Evolutionary conservation across 345 rosid genomes (phyloP).

Genomic region (Firmiana major): DNA sequence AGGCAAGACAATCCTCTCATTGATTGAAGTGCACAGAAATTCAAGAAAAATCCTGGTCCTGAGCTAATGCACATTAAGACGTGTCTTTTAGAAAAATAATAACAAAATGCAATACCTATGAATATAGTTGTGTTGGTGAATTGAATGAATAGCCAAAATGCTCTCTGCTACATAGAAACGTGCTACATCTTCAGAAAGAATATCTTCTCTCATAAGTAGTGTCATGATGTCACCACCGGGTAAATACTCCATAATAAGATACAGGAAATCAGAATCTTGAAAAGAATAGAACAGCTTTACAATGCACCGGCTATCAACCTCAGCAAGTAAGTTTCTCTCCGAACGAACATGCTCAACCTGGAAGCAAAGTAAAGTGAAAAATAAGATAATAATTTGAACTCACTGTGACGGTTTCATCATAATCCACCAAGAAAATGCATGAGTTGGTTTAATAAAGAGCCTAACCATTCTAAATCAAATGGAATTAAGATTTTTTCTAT

Average conservation of each 20-base stretch:
- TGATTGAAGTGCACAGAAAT: not conserved
- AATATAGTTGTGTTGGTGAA: conserved; percentile 80
- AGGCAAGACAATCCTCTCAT: not conserved
- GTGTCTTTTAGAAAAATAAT: not conserved
- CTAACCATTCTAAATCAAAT: not conserved
- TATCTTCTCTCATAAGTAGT: conserved; percentile 93
- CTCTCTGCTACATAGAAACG: conserved; percentile 91
- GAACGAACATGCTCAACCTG: conserved; percentile 99
- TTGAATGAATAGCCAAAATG: conserved; percentile 80
- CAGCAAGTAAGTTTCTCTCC: conserved; percentile 95
- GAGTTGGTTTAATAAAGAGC: not conserved
- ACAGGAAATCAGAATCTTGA: conserved; percentile 93
- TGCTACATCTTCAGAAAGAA: conserved; percentile 89
- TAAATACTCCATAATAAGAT: conserved; percentile 97
- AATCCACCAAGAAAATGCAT: conserved; percentile 1
- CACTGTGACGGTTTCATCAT: not conserved
- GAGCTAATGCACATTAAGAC: not conserved
- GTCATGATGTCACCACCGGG: conserved; percentile 99
- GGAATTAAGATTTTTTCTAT: not conserved
- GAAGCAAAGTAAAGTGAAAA: conserved; percentile 14
- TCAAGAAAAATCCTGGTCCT: not conserved
- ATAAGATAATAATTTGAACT: conserved; percentile 5
- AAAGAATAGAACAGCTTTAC: conserved; percentile 91
- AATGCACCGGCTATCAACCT: conserved; percentile 94
- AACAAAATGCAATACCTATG: conserved; percentile 50